Base-by-base conservation (phyloP, 202 grass and related monocot species). In the Dendrocalamus latiflorus region DNA sequence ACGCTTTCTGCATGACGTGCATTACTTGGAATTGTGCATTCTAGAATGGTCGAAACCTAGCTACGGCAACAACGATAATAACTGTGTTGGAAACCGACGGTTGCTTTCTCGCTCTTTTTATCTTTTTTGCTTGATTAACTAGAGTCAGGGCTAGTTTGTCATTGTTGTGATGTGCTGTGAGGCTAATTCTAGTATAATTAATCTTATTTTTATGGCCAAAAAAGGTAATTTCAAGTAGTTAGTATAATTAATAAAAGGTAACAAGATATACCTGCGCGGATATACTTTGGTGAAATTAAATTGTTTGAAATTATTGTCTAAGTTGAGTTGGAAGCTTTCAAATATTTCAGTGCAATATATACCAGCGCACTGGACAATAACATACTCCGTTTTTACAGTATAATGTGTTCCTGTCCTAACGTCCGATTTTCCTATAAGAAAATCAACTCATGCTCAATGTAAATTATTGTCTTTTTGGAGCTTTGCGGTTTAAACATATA, bases 231-330 rank as follows among this genome's bases (percentile, higher is more conserved):
- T 62, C 6, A 70, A 8, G 6, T 70, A 70, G 3, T 26, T 61
- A 30, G 13, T 61, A 30, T 61, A 28, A 28, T 61, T 15, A 3
- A 37, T n/a, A n/a, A n/a, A n/a, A n/a, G n/a, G n/a, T n/a, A n/a
- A n/a, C n/a, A n/a, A n/a, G n/a, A n/a, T n/a, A n/a, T 48, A 17
- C 3, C 6, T 18, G 14, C 0, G 0, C 0, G 0, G 53, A 48
- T 59, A 59, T 36, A 48, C 7, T 48, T 65, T 9, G 10, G 53
- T 37, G 24, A 24, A 50, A 9, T 50, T 73, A 25, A 57, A 41
- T 4, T 42, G 8, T 71, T 56, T 79, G 8, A 65, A 85, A 51
- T 6, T 21, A 65, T 71, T 56, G 1, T 74, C 50, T 66, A 8
- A 57, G 4, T 36, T 57, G 41, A 75, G 9, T 33, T 28, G 33